phyloP scores from a whole-genome alignment of 768 basidiomycete species.

The Podaxis sp. region DNA sequence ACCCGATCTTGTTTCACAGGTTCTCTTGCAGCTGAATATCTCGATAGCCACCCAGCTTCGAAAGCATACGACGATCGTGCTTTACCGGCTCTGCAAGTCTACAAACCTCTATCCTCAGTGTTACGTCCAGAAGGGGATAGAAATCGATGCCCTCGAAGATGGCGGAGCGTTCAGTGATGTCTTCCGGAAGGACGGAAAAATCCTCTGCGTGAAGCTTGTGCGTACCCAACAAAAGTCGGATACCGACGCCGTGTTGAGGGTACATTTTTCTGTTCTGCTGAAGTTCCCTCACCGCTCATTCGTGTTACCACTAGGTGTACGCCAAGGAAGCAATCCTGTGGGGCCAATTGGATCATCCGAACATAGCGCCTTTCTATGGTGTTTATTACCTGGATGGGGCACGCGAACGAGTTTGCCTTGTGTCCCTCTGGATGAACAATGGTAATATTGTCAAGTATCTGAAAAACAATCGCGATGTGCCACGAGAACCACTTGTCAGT shows the following conservation, averaged over 20 bases:
- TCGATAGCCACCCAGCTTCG: constrained; percentile 50
- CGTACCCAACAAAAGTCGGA: constrained; percentile 21
- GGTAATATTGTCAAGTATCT: constrained; percentile 9
- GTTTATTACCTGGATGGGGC: constrained; percentile 7
- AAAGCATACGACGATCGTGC: not conserved
- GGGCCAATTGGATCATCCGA: constrained; percentile 8
- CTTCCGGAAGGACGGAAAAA: not conserved
- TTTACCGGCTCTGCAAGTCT: not conserved
- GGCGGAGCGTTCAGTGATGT: not conserved
- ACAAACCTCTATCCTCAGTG: not conserved
- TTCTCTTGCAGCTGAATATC: not conserved
- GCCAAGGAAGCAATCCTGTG: constrained; percentile 17
- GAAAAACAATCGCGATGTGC: not conserved
- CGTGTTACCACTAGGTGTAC: not conserved
- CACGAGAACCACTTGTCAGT: not conserved
- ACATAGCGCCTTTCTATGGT: constrained; percentile 9
- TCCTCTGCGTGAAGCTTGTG: constrained; percentile 24
- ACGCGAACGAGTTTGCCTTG: constrained; percentile 3
- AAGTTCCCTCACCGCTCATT: too few relatives aligned
- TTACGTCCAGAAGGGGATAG: not conserved
- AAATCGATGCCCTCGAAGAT: constrained; percentile 28
- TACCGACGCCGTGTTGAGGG: constrained; percentile 21
- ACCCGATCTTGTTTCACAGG: not conserved
- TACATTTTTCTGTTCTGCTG: not conserved
- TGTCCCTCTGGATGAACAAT: constrained; percentile 10